These are phyloP conservation scores for Chytriomyces sp. DNA, from an alignment of 192 early-diverging fungal species.

Conservation along the genomic window DNA sequence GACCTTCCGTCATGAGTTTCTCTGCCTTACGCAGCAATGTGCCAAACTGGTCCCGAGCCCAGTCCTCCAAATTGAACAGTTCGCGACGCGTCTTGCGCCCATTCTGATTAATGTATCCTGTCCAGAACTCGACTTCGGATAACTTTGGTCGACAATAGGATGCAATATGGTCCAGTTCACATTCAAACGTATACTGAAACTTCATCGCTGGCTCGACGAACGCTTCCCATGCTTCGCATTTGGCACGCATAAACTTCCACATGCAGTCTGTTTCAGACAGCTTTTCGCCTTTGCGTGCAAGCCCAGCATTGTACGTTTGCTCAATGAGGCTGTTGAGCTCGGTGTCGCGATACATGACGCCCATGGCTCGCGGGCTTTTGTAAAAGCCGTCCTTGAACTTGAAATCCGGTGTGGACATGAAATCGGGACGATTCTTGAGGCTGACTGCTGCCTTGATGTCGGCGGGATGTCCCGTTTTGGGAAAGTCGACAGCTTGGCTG, in stretches of 20 bases:
- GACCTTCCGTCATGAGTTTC: neutral
- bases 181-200: slow-evolving; percentile 20
- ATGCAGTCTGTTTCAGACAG: slow-evolving; percentile 7
- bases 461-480: slow-evolving; percentile 64
- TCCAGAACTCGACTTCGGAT: slow-evolving; percentile 24
- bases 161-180: slow-evolving; percentile 16
- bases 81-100: neutral
- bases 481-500: slow-evolving; percentile 71
- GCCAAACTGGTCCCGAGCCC: slow-evolving; percentile 24
- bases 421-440: slow-evolving; percentile 59
- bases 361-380: slow-evolving; percentile 15
- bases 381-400: slow-evolving; percentile 5
- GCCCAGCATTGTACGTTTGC: neutral
- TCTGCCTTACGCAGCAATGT: slow-evolving; percentile 13
- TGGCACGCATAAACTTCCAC: slow-evolving; percentile 1
- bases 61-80: slow-evolving; percentile 20
- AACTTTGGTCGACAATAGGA: slow-evolving; percentile 16
- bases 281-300: neutral
- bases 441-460: slow-evolving; percentile 41
- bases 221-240: slow-evolving; percentile 8
- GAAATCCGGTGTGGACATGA: slow-evolving; percentile 59
- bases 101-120: slow-evolving; percentile 13
- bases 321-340: slow-evolving; percentile 17
- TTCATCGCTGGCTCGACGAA: slow-evolving; percentile 11
- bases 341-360: slow-evolving; percentile 24